Evolutionary conservation across 805 yeast species (phyloP), one percentile per base, ranked within the genome.

Genomic region (Starmerella khaoyaiensis): DNA sequence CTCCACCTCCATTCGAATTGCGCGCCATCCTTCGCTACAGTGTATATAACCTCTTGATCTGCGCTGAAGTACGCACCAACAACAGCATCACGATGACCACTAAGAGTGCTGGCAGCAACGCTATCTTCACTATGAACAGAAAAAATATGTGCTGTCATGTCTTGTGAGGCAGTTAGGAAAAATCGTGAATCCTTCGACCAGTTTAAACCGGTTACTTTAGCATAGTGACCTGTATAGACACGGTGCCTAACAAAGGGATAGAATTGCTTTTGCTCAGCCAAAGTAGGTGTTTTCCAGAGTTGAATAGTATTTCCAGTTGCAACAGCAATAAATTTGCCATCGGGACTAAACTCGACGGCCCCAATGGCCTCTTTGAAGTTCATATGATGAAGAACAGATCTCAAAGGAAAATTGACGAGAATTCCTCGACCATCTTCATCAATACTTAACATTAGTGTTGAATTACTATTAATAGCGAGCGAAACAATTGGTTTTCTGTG

Each of bases 181-280:
- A 84, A 90, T 49, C 94, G 69, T 4, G 94, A 80, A 58, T 90
- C 98, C 21, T 66, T 67, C 1, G 96, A 82, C 97, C 97, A 90
- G 3, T 81, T 67, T 9, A 90, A 57, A 2, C 84, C 72, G 1
- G 72, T 67, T 18, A 90, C 72, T 49, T 82, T 93, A 35, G 75
- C 76, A 55, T 74, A 84, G 62, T 90, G 98, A 24, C 98, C 98
- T 1, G 95, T 83, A 51, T 84, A 84, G 6, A 80, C 72, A 52
- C 94, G 67, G 58, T 81, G 82, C 45, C 94, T 78, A 27, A 87
- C 80, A 59, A 90, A 90, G 12, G 98, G 98, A 0, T 95, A 90
- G 66, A 90, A 90, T 56, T 84, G 94, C 43, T 94, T 69, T 52
- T 83, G 95, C 50, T 81, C 90, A 6, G 73, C 62, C 18, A 66